Conservation (phyloP, 225 moss, liverwort and hornwort genomes). For the Pseudisothecium myosuroides region DNA sequence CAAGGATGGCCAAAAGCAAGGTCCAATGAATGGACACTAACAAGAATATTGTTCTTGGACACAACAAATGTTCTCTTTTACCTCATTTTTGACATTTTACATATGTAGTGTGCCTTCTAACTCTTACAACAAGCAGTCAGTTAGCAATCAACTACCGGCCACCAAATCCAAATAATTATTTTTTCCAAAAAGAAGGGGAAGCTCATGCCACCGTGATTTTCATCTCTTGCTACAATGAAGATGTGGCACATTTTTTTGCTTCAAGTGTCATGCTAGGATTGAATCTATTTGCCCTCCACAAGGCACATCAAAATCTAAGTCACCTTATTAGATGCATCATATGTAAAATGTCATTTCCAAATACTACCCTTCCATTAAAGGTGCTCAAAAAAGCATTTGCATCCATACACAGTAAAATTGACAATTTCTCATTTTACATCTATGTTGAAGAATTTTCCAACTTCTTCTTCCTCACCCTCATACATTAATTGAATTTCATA, state of each 20-base stretch:
- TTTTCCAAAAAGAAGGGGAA: not conserved
- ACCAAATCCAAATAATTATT: not conserved
- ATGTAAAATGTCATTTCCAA: not conserved
- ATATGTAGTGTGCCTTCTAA: not conserved
- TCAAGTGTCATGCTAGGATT: not conserved
- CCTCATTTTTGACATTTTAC: not conserved
- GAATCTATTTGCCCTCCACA: not conserved
- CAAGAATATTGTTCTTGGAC: rapidly evolving
- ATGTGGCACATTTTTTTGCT: not conserved
- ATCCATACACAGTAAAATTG: too few relatives aligned
- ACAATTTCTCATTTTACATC: too few relatives aligned
- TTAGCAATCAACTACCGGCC: not conserved
- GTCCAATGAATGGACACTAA: not conserved
- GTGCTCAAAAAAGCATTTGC: too few relatives aligned
- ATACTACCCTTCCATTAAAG: too few relatives aligned
- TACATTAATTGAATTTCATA: not conserved
- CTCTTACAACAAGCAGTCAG: rapidly evolving
- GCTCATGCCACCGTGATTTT: not conserved
- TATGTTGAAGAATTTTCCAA: too few relatives aligned
- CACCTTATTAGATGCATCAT: rapidly evolving
- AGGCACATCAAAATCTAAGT: not conserved
- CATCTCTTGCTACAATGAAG: rapidly evolving
- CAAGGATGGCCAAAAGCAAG: not conserved
- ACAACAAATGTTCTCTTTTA: not conserved
- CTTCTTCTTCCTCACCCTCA: not conserved